Evolutionary conservation across 1,284 basidiomycete genomes (phyloP).

Genomic region (Gymnopus androsaceus): DNA sequence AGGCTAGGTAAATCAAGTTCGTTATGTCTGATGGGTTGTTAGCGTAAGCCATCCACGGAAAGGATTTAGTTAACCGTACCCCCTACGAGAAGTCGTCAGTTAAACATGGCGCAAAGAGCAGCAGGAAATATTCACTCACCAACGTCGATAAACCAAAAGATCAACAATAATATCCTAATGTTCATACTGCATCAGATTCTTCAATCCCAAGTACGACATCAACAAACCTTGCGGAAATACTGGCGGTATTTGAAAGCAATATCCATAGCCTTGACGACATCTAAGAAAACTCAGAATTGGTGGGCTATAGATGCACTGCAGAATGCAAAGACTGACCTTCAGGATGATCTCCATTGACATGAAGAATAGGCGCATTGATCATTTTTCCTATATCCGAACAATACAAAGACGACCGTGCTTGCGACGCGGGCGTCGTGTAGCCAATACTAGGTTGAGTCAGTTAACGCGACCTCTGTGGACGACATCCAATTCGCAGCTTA

Average conservation of each 20-base stretch:
- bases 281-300: slow-evolving; percentile 38
- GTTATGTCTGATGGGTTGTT: slow-evolving; percentile 63
- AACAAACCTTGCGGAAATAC: slow-evolving; percentile 71
- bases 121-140: slow-evolving; percentile 41
- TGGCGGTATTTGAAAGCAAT: slow-evolving; percentile 83
- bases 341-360: slow-evolving; percentile 88
- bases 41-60: slow-evolving; percentile 3
- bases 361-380: slow-evolving; percentile 86
- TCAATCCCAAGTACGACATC: not conserved
- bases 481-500: not conserved
- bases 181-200: not conserved
- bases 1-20: slow-evolving; percentile 90
- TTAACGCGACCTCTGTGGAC: not conserved
- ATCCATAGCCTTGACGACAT: slow-evolving; percentile 77
- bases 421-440: slow-evolving; percentile 85
- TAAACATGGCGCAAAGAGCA: not conserved
- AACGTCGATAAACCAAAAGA: slow-evolving; percentile 83
- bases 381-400: slow-evolving; percentile 90
- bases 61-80: slow-evolving; percentile 25
- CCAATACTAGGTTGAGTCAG: slow-evolving; percentile 64
- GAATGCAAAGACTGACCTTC: slow-evolving; percentile 58
- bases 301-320: not conserved
- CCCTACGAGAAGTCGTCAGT: slow-evolving; percentile 27
- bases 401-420: slow-evolving; percentile 82
- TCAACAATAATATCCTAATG: slow-evolving; percentile 81